Percentiles rank a stretch among this genome's conserved stretches.
These are phyloP conservation scores for Aspergillus glaucus DNA, from an alignment of 2,329 filamentous ascomycete species.

Conservation along the genomic window DNA sequence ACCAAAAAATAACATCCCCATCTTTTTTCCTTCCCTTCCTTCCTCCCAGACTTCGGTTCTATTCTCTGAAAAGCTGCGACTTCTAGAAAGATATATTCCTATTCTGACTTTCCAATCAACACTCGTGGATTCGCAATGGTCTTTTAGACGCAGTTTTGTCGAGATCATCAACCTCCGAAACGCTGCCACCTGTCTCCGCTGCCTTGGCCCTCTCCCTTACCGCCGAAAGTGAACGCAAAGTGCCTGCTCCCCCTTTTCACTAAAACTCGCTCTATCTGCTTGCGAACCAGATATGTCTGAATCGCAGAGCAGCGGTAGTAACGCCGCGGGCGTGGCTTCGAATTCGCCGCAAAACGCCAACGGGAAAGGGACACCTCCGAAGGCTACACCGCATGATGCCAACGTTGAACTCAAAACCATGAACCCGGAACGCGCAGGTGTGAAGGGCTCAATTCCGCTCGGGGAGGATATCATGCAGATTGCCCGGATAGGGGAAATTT, in stretches of 20 bases:
- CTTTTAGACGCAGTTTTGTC: conserved; percentile 5
- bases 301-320: conserved; percentile 14
- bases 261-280: not conserved
- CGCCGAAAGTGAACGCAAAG: not conserved
- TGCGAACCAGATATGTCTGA: conserved; percentile 18
- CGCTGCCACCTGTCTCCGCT: not conserved
- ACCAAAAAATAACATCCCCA: not conserved
- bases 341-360: conserved; percentile 20
- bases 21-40: conserved; percentile 1
- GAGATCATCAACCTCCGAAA: conserved; percentile 7
- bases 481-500: conserved; percentile 78
- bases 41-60: not conserved
- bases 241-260: not conserved
- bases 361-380: conserved; percentile 29
- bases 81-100: not conserved
- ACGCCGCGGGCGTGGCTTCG: conserved; percentile 16
- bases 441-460: conserved; percentile 31
- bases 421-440: conserved; percentile 20
- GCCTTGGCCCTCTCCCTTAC: conserved; percentile 1
- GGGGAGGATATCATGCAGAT: conserved; percentile 93
- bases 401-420: conserved; percentile 37
- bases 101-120: not conserved
- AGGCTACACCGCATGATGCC: conserved; percentile 23
- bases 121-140: conserved; percentile 9
- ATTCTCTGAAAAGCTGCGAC: not conserved